Evolutionary conservation across 192 early-diverging fungal species (phyloP), one percentile per base, ranked within the genome.

Genomic region (Coemansia sp.): DNA sequence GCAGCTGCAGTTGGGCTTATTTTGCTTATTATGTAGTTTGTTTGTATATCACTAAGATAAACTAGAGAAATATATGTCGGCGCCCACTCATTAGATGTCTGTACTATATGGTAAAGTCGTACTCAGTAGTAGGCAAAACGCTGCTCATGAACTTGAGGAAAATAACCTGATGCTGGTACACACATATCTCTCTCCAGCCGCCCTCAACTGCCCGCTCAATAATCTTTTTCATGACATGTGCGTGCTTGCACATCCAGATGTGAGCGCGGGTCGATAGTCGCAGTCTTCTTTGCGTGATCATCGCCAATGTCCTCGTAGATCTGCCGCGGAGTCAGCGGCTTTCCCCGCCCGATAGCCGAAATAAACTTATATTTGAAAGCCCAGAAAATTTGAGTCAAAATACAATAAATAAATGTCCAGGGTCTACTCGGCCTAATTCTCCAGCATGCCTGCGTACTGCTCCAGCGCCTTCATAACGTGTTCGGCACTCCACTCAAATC

Each of bases 261-360:
- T 16, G 97, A 95, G 58, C 98, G 97, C 0, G 90, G 73, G 75
- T 97, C 97, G 56, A 98, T 97, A 4, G 97, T 99, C 48, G 95
- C 95, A 2, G 97, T 99, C 81, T 99, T 99, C 79, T 95, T 91
- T 40, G 94, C 97, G 75, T 99, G 96, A 61, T 99, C 97, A 76
- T 95, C 91, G 46, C 92, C 92, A 33, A 99, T 94, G 74, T 99
- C 97, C 69, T 98, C 88, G 81, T 96, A 98, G 60, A 97, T 92
- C 79, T 97, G 92, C n/a, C 81, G 64, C 3, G 91, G 83, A 16
- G 91, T 89, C 40, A 99, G 81, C 19, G 97, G 95, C 23, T 65
- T 63, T 29, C 76, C 71, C 68, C 85, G 82, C 80, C 95, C 95
- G 79, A 71, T 97, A 99, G 14, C 97, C 97, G 84, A 92, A 96